Evolutionary conservation across 768 basidiomycete species (phyloP), one percentile per base, ranked within the genome.

Genomic region (Collybia nuda): DNA sequence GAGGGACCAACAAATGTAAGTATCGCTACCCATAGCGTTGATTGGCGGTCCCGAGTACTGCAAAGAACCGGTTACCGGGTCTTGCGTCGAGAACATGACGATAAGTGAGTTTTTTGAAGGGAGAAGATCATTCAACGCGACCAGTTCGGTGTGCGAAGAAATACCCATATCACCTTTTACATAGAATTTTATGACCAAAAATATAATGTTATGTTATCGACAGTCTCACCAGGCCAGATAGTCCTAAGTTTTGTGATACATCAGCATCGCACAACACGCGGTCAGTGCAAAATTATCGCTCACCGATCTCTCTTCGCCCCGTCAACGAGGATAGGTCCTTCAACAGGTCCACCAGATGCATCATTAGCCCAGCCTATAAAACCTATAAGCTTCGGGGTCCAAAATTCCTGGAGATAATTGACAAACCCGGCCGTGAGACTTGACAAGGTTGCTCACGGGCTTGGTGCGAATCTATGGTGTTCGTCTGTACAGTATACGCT

Each of bases 401-500:
- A 11, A 26, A 6, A 32, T 11, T 3, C 5, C 32, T 3, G 9
- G 32, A 32, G 2, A 11, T 32, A 4, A 11, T 11, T 32, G 9
- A 32, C 53, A 15, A 47, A 64, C 63, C 62, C 14, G 32, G 32
- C 12, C 22, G 35, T 11, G 56, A 54, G 12, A 41, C 39, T 18
- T 66, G 64, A 46, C 70, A 68, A 14, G 66, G 68, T 26, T 63
- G 61, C 46, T 66, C 64, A 19, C 69, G 59, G n/a, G 70, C 70
- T 50, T 71, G 59, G 42, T 69, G 62, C 0, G 59, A 56, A 50
- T 71, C 69, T 21, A 78, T 71, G 0, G 73, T 77, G 51, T 77
- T 75, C 6, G 74, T 79, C 58, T 80, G 78, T 29, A 79, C 74
- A 0, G 79, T 81, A 50, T 81, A 81, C 22, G 78, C 78, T 6